Conservation (phyloP, 257 asterid genomes). For the Petrea volubilis region DNA sequence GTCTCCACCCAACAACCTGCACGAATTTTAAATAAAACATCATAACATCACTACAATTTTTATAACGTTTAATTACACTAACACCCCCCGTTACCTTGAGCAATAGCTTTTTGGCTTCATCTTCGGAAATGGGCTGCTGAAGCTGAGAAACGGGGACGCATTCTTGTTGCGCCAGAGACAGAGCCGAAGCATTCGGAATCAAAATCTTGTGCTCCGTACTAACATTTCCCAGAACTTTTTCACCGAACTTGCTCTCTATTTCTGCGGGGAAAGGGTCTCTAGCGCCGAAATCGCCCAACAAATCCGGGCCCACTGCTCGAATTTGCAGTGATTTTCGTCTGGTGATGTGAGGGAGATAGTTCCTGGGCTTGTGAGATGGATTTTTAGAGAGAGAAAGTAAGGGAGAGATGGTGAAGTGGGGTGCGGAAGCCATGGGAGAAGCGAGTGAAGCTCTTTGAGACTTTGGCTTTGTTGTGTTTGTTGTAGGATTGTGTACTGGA, state of each 20-base stretch:
- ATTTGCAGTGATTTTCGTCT: conserved; percentile 23
- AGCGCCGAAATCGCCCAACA: conserved; percentile 85
- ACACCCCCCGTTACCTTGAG: no score
- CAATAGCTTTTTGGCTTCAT: conserved; percentile 55
- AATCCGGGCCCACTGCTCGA: conserved; percentile 37
- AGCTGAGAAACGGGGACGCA: conserved; percentile 45
- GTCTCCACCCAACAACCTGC: conserved; percentile 89
- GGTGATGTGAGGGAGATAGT: background rate
- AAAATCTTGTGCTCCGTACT: conserved; percentile 86
- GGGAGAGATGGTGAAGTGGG: conserved; percentile 39
- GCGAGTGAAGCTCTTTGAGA: background rate
- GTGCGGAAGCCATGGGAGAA: conserved; percentile 55
- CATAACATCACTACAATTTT: background rate
- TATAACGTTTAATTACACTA: no score
- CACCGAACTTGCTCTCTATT: conserved; percentile 72
- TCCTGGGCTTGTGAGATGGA: conserved; percentile 17
- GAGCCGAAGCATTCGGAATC: conserved; percentile 69
- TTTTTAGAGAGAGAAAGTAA: conserved; percentile 35
- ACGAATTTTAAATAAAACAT: background rate
- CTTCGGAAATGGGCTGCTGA: conserved; percentile 50
- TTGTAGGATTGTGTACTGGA: background rate
- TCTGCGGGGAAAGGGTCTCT: conserved; percentile 95
- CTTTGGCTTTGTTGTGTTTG: background rate
- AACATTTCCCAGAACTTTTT: conserved; percentile 55
- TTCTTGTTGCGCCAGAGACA: conserved; percentile 62